These are phyloP conservation scores for Globisporangium polare DNA, from an alignment of 352 stramenopile genomes.

Conservation along the genomic window DNA sequence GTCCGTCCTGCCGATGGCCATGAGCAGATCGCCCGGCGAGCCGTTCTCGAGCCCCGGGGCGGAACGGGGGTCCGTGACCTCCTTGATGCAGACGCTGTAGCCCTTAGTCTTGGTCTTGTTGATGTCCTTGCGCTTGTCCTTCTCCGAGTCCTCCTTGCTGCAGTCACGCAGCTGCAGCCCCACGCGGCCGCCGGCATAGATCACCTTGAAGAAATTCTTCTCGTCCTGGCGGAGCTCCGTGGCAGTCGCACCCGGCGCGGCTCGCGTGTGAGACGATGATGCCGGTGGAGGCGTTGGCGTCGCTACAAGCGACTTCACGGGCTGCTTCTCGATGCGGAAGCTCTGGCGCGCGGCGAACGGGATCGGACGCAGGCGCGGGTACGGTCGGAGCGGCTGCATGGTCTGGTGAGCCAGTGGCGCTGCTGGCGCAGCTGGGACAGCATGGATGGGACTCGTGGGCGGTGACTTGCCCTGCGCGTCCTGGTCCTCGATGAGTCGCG, in stretches of 20 bases:
- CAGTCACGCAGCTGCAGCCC: conserved; percentile 45
- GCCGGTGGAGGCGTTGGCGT: conserved; percentile 1
- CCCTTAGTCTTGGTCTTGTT: conserved; percentile 61
- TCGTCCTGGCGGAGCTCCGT: conserved; percentile 29
- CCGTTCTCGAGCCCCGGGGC: conserved; percentile 51
- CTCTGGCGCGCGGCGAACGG: conserved; percentile 40
- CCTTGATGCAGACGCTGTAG: conserved; percentile 59
- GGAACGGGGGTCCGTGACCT: conserved; percentile 43
- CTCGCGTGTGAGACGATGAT: background rate
- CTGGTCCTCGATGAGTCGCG: conserved; percentile 34
- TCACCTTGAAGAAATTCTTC: conserved; percentile 63
- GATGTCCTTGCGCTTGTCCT: conserved; percentile 42
- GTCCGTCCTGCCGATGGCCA: conserved; percentile 62
- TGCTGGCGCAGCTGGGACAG: background rate
- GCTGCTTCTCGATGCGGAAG: conserved; percentile 41
- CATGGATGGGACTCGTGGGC: conserved; percentile 7
- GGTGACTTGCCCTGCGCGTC: conserved; percentile 5
- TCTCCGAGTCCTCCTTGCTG: conserved; percentile 33
- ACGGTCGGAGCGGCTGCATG: background rate
- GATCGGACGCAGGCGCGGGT: conserved; percentile 15
- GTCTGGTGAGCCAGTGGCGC: background rate
- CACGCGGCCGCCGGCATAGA: conserved; percentile 50
- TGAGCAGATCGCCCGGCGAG: conserved; percentile 53
- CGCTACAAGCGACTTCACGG: background rate
- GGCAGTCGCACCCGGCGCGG: conserved; percentile 8